phyloP scores from a whole-genome alignment of 2,329 filamentous ascomycete genomes.

The Exophiala oligosperma region DNA sequence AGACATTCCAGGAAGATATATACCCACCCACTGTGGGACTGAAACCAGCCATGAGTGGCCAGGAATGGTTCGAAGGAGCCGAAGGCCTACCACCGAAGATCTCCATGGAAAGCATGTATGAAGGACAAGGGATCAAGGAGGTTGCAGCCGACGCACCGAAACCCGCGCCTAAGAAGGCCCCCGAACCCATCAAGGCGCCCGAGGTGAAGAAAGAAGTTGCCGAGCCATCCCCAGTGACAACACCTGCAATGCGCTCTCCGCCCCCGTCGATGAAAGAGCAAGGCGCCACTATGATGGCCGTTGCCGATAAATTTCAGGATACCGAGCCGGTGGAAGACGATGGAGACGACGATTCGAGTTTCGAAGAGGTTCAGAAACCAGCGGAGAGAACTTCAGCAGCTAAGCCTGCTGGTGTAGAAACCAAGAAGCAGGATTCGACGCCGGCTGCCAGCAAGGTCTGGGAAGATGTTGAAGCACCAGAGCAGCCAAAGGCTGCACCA shows the following conservation, averaged over 20 bases:
- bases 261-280: slow-evolving; percentile 78
- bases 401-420: slow-evolving; percentile 20
- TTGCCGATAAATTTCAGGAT: slow-evolving; percentile 85
- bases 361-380: slow-evolving; percentile 81
- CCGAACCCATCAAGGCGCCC: slow-evolving; percentile 46
- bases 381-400: slow-evolving; percentile 46
- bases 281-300: slow-evolving; percentile 79
- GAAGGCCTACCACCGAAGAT: slow-evolving; percentile 85
- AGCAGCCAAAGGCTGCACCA: slow-evolving; percentile 7
- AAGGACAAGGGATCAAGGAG: slow-evolving; percentile 77
- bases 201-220: slow-evolving; percentile 49
- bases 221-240: slow-evolving; percentile 32
- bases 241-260: slow-evolving; percentile 46
- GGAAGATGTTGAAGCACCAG: slow-evolving; percentile 11
- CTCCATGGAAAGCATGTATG: slow-evolving; percentile 87
- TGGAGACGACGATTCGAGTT: slow-evolving; percentile 71
- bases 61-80: slow-evolving; percentile 87
- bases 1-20: slow-evolving; percentile 96
- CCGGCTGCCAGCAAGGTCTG: slow-evolving; percentile 16
- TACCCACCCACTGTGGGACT: slow-evolving; percentile 81
- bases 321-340: slow-evolving; percentile 63
- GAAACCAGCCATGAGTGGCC: slow-evolving; percentile 75
- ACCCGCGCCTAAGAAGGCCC: slow-evolving; percentile 40
- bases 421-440: slow-evolving; percentile 15
- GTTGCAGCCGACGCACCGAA: slow-evolving; percentile 62